These are phyloP conservation scores for Cicer arietinum DNA, from an alignment of 306 rosid genomes.

Conservation along the genomic window DNA sequence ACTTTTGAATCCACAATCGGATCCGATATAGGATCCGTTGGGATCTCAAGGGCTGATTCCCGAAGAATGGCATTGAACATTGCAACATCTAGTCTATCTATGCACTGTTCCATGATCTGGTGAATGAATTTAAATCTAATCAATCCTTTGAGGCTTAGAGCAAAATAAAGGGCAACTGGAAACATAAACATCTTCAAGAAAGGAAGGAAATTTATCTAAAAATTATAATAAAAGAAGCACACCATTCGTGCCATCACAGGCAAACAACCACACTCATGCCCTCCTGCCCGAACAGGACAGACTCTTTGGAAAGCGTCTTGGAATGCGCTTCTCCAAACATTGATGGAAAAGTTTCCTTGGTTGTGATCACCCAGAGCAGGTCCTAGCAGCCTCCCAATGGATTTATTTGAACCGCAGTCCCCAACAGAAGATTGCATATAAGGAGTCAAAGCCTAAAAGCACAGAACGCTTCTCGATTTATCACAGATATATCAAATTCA, in stretches of 20 bases:
- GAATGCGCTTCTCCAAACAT: slow-evolving; percentile 85
- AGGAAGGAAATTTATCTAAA: slow-evolving; percentile 18
- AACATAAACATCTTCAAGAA: slow-evolving; percentile 24
- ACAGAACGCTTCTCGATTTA: slow-evolving; percentile 36
- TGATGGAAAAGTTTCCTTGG: slow-evolving; percentile 85
- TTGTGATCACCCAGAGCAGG: slow-evolving; percentile 86
- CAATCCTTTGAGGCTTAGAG: slow-evolving; percentile 32
- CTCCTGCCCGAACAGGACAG: slow-evolving; percentile 96
- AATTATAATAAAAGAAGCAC: slow-evolving; percentile 15
- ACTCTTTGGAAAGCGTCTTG: slow-evolving; percentile 87
- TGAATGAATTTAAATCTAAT: slow-evolving; percentile 42
- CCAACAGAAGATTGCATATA: slow-evolving; percentile 77
- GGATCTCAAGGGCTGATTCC: slow-evolving; percentile 92
- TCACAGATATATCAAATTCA: neutral
- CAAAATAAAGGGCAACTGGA: slow-evolving; percentile 29
- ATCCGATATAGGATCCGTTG: slow-evolving; percentile 96
- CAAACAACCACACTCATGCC: slow-evolving; percentile 97
- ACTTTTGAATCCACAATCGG: slow-evolving; percentile 92
- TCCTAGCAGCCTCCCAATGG: slow-evolving; percentile 63
- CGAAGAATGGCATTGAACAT: slow-evolving; percentile 98
- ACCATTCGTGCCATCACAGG: slow-evolving; percentile 90
- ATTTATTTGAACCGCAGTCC: slow-evolving; percentile 51
- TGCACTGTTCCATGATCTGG: slow-evolving; percentile 91
- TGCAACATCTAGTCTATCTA: slow-evolving; percentile 88
- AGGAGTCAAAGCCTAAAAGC: slow-evolving; percentile 88